Conservation (phyloP, 1,139 yeast species). For the Saccharomyces pastorianus region DNA sequence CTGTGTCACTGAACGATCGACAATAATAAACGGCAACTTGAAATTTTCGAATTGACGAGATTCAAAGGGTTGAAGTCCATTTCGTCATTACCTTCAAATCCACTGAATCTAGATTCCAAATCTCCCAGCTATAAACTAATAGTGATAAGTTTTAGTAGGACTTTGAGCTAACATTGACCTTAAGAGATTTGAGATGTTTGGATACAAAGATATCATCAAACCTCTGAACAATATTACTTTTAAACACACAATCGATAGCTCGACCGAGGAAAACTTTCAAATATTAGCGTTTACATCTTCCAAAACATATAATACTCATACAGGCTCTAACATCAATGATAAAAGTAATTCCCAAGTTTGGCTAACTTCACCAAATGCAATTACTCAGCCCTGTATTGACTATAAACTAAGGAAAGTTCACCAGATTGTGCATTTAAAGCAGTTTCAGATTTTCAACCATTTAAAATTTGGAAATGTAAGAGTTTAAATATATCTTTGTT, state of each 20-base stretch:
- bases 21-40: constrained; percentile 6
- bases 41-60: constrained; percentile 19
- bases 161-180: constrained; percentile 14
- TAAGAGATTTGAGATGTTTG: constrained; percentile 5
- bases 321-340: constrained; percentile 3
- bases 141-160: constrained; percentile 21
- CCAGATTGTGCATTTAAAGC: constrained; percentile 7
- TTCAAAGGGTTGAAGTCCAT: constrained; percentile 23
- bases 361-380: constrained; percentile 15
- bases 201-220: constrained; percentile 3
- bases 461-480: background rate
- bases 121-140: constrained; percentile 10
- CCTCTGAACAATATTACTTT: constrained; percentile 12
- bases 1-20: constrained; percentile 10
- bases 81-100: constrained; percentile 7
- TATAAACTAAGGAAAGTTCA: constrained; percentile 10
- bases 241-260: constrained; percentile 18
- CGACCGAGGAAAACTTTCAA: constrained; percentile 13
- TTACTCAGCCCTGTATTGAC: constrained; percentile 12
- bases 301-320: background rate
- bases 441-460: constrained; percentile 10
- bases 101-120: constrained; percentile 1
- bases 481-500: background rate
- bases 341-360: constrained; percentile 10
- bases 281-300: constrained; percentile 6